Evolutionary conservation across 1,284 basidiomycete species (phyloP).

Genomic region (Trichosporon sp.): DNA sequence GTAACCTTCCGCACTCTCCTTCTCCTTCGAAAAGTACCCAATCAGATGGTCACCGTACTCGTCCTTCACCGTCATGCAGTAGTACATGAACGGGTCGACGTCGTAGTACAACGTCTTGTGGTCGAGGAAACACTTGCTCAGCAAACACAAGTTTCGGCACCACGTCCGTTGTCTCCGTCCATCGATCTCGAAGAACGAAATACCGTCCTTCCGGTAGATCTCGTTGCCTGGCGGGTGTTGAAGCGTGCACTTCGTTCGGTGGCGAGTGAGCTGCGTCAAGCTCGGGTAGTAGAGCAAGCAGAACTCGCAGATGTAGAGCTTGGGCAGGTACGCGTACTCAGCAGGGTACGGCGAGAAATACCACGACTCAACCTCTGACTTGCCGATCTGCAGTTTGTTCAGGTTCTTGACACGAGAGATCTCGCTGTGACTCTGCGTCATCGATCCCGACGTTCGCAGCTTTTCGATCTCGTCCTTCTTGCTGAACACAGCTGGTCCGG

Average conservation of each 20-base stretch:
- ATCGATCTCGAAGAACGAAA: slow-evolving; percentile 98
- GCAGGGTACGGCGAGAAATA: slow-evolving; percentile 99
- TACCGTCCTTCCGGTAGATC: slow-evolving; percentile 93
- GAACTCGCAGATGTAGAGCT: slow-evolving; percentile 98
- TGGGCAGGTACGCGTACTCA: slow-evolving; percentile 91
- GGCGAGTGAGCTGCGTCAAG: slow-evolving; percentile 78
- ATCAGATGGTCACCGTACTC: slow-evolving; percentile 88
- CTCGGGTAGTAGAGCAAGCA: slow-evolving; percentile 87
- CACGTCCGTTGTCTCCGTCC: slow-evolving; percentile 92
- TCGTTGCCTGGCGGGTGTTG: slow-evolving; percentile 98
- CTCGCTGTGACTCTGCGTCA: slow-evolving; percentile 98
- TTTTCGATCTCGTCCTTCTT: slow-evolving; percentile 99
- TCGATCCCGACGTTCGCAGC: slow-evolving; percentile 91
- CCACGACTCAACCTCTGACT: slow-evolving; percentile 96
- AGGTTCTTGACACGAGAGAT: slow-evolving; percentile 97
- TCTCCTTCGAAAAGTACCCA: slow-evolving; percentile 99
- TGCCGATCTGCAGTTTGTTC: slow-evolving; percentile 92
- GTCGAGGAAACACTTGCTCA: slow-evolving; percentile 98
- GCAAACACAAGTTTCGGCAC: slow-evolving; percentile 93
- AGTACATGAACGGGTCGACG: slow-evolving; percentile 98
- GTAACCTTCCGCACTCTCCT: slow-evolving; percentile 95
- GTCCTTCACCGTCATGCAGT: slow-evolving; percentile 91
- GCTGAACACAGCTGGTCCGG: slow-evolving; percentile 59
- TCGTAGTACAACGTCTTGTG: slow-evolving; percentile 99
- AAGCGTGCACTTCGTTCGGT: slow-evolving; percentile 85